Evolutionary conservation across 306 rosid genomes (phyloP).

Genomic region (Lathyrus oleraceus): DNA sequence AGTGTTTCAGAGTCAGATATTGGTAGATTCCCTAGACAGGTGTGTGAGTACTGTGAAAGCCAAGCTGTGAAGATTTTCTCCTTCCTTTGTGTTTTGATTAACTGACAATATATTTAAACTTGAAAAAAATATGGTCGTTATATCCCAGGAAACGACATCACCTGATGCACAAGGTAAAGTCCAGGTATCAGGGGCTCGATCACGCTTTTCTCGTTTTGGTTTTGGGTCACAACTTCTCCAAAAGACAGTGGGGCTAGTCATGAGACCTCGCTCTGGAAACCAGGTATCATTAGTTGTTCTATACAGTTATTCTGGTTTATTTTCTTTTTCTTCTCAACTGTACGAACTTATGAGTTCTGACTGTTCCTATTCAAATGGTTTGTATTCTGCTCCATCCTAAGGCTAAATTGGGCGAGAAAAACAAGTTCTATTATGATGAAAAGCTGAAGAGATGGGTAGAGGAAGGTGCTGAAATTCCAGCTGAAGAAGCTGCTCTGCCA

Average conservation of each 20-base stretch:
- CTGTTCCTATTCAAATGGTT: conserved; percentile 29
- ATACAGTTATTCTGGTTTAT: background rate
- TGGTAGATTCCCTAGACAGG: conserved; percentile 84
- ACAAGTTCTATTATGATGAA: conserved; percentile 89
- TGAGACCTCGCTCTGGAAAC: conserved; percentile 67
- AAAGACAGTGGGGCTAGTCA: conserved; percentile 73
- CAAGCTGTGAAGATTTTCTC: conserved; percentile 17
- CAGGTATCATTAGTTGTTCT: conserved; percentile 58
- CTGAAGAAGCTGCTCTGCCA: conserved; percentile 72
- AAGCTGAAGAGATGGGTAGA: conserved; percentile 92
- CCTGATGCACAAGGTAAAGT: conserved; percentile 60
- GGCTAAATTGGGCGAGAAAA: conserved; percentile 90
- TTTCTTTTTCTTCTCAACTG: background rate
- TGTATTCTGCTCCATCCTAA: conserved; percentile 38
- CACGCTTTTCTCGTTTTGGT: conserved; percentile 78
- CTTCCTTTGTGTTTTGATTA: conserved; percentile 27
- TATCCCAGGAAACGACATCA: conserved; percentile 52
- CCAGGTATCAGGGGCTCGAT: conserved; percentile 56
- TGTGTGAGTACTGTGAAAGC: conserved; percentile 40
- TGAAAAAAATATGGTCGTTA: conserved; percentile 41
- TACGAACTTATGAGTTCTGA: conserved; percentile 32
- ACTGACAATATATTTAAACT: conserved; percentile 1
- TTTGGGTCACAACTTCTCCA: conserved; percentile 78
- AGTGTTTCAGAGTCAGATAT: conserved; percentile 95
- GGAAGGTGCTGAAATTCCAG: conserved; percentile 74